phyloP scores from a whole-genome alignment of 345 rosid species.

The Clarkia xantiana region DNA sequence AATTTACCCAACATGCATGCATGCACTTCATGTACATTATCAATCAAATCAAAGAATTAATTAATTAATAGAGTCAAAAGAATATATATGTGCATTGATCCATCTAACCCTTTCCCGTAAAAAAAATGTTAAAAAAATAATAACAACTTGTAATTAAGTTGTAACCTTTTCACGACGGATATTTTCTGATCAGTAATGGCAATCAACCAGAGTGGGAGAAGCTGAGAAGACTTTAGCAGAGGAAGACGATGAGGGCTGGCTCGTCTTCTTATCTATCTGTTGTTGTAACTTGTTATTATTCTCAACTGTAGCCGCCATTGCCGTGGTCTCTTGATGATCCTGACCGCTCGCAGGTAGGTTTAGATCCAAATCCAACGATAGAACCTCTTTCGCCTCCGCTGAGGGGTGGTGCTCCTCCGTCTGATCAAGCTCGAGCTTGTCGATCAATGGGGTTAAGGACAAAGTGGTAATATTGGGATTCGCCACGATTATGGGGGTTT shows the following conservation, averaged over 20 bases:
- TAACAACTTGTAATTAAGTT: background rate
- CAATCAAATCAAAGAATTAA: no score
- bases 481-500: background rate
- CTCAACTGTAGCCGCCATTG: background rate
- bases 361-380: constrained; percentile 25
- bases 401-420: background rate
- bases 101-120: no score
- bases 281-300: constrained; percentile 5
- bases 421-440: background rate
- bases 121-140: no score
- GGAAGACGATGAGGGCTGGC: background rate
- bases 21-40: no score
- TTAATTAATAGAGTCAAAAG: no score
- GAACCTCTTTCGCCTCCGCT: constrained; percentile 5
- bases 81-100: no score
- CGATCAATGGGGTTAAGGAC: background rate
- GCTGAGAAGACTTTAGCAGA: constrained; percentile 16
- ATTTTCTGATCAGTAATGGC: constrained; percentile 27
- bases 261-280: background rate
- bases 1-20: no score
- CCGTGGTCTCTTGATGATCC: constrained; percentile 4
- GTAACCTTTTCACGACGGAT: background rate
- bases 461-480: background rate
- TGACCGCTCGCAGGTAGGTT: constrained; percentile 32
- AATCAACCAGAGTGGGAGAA: constrained; percentile 24